Evolutionary conservation across 805 yeast species (phyloP).

Genomic region (Kazachstania psychrophila): DNA sequence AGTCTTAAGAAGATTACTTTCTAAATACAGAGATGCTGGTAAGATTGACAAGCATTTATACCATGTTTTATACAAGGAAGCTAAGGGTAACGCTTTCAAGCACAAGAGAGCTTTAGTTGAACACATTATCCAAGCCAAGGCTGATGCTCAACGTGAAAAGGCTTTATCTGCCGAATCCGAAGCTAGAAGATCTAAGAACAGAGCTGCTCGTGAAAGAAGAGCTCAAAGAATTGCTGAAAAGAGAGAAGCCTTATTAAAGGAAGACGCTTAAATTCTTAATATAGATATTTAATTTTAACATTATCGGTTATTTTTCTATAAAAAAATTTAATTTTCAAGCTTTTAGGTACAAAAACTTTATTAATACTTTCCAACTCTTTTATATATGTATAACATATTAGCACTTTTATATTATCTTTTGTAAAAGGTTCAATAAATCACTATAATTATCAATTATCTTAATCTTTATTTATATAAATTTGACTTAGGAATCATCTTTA

Average conservation of each 20-base stretch:
- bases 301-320: conserved; percentile 1
- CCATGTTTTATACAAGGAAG: conserved; percentile 92
- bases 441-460: too few species aligned
- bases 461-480: too few species aligned
- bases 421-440: too few species aligned
- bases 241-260: conserved; percentile 90
- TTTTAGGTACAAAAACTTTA: neutral
- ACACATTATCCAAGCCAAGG: conserved; percentile 99
- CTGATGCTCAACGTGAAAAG: conserved; percentile 98
- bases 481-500: too few species aligned
- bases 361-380: neutral
- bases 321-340: neutral
- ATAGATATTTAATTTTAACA: conserved; percentile 3
- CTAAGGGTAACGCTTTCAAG: conserved; percentile 99
- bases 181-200: conserved; percentile 97
- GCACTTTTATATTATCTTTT: neutral
- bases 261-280: conserved; percentile 39
- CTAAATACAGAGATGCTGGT: conserved; percentile 98
- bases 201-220: conserved; percentile 99
- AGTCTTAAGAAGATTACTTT: conserved; percentile 95
- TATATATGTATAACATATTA: neutral
- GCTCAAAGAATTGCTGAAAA: conserved; percentile 91
- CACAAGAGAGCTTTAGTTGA: conserved; percentile 99
- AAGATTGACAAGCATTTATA: conserved; percentile 98
- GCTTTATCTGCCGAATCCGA: conserved; percentile 98